Evolutionary conservation across 2,329 filamentous ascomycete species (phyloP).

Genomic region (Hypoxylon sp.): DNA sequence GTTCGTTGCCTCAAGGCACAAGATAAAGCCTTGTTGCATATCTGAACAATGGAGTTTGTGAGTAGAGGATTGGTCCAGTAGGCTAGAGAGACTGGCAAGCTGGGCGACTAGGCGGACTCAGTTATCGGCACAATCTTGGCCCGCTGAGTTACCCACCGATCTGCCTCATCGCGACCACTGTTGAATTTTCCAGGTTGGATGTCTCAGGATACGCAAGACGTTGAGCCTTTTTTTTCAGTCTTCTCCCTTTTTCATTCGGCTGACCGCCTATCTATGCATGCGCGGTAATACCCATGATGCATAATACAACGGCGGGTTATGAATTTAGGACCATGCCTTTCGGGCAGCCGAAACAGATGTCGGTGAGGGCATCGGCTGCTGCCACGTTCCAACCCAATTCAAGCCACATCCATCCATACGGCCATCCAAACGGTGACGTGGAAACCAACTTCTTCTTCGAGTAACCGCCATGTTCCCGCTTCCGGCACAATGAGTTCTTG

Average conservation of each 20-base stretch:
- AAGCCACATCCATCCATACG: slow-evolving; percentile 23
- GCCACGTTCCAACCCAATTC: slow-evolving; percentile 24
- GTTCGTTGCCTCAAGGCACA: slow-evolving; percentile 21
- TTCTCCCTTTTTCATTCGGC: slow-evolving; percentile 9
- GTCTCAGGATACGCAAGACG: slow-evolving; percentile 7
- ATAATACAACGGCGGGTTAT: slow-evolving; percentile 18
- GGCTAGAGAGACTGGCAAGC: too few species aligned
- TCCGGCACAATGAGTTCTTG: neutral
- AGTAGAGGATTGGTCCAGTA: too few species aligned
- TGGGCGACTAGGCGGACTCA: too few species aligned
- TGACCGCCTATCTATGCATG: slow-evolving; percentile 36
- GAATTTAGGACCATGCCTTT: slow-evolving; percentile 7
- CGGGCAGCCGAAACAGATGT: slow-evolving; percentile 31
- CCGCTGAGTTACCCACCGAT: slow-evolving; percentile 25
- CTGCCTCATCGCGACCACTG: neutral
- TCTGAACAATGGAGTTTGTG: too few species aligned
- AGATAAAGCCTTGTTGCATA: slow-evolving; percentile 9
- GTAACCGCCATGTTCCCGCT: slow-evolving; percentile 3
- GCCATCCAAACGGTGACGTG: slow-evolving; percentile 26
- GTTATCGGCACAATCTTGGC: slow-evolving; percentile 27
- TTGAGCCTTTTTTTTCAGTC: slow-evolving; percentile 3
- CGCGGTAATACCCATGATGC: slow-evolving; percentile 16
- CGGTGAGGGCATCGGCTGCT: slow-evolving; percentile 28
- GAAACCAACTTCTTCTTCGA: slow-evolving; percentile 10
- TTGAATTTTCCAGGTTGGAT: too few species aligned